Evolutionary conservation across 768 basidiomycete genomes (phyloP), one percentile per base, ranked within the genome.

Genomic region (Suillus plorans): DNA sequence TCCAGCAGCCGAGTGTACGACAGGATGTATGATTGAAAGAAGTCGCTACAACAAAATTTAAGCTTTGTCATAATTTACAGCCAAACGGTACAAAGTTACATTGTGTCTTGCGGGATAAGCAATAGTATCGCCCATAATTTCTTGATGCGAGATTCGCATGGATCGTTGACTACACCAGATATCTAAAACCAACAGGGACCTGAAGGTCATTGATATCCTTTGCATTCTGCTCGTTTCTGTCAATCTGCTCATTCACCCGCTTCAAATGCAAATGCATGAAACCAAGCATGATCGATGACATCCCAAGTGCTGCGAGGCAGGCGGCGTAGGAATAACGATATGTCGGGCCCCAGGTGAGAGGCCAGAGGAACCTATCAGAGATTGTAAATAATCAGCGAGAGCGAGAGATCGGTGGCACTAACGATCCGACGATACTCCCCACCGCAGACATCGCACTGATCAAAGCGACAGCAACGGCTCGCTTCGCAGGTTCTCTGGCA

Each of bases 391-490:
- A 20, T 62, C 34, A 52, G 50, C 25, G 25, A 58, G 28, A 65
- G n/a, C 31, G 22, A 53, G 16, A 64, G 63, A 42, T 39, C 14
- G 37, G 62, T 70, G 52, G 9, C 31, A 84, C 85, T 77, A 79
- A 94, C 79, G 91, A 88, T 64, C 93, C 93, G 52, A 86, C 77
- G 57, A 95, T 81, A 77, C 94, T 95, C 0, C 93, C 94, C 4
- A 90, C 81, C 71, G 91, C 89, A 14, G 89, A 88, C 70, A 92
- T 86, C 50, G 87, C 85, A 73, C 94, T 92, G 70, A 93, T 86
- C 62, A 90, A 74, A 0, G 91, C 93, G 44, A 95, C 79, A 16
- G 89, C 89, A n/a, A 93, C 88, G 5, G 92, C 90, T 12, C 94
- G 87, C 75, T 94, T 94, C 25, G 88, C 85, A 2, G 92, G 86